Percentiles rank a stretch among this genome's conserved stretches.
Evolutionary conservation across 345 rosid species (phyloP).

Genomic region (Gossypium anomalum): DNA sequence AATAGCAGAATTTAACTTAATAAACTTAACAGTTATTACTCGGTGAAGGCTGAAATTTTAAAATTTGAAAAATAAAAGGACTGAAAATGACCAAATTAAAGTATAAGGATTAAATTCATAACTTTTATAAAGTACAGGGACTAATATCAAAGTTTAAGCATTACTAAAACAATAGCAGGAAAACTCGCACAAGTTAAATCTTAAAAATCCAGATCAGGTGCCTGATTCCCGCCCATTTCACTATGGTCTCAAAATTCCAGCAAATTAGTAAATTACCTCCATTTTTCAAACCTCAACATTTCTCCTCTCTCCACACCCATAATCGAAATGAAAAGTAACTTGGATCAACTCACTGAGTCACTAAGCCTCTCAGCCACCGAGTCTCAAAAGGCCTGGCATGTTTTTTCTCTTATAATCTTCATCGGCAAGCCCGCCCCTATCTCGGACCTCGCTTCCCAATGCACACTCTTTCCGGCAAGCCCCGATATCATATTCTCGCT

Average conservation of each 20-base stretch:
- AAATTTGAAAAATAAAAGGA: no score
- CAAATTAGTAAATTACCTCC: neutral
- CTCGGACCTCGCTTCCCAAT: conserved; percentile 33
- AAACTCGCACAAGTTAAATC: conserved; percentile 26
- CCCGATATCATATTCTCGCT: conserved; percentile 37
- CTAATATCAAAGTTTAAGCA: no score
- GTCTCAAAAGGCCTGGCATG: conserved; percentile 54
- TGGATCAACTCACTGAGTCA: conserved; percentile 16
- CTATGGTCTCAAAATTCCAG: neutral
- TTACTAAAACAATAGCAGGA: conserved; percentile 15
- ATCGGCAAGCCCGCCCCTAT: conserved; percentile 42
- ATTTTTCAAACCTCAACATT: conserved; percentile 12
- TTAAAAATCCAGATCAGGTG: conserved; percentile 7
- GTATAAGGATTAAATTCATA: no score
- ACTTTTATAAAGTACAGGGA: no score
- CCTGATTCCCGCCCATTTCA: conserved; percentile 21
- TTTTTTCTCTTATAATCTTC: conserved; percentile 43
- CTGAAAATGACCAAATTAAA: no score
- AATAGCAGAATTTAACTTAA: neutral
- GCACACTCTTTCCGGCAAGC: conserved; percentile 38
- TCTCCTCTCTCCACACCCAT: neutral
- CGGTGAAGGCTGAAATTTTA: no score
- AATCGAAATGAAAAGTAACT: conserved; percentile 28
- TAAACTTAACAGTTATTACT: no score
- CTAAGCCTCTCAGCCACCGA: conserved; percentile 14